Evolutionary conservation across 164 flowering plant species (phyloP), one percentile per base, ranked within the genome.

Genomic region (Aristolochia contorta): DNA sequence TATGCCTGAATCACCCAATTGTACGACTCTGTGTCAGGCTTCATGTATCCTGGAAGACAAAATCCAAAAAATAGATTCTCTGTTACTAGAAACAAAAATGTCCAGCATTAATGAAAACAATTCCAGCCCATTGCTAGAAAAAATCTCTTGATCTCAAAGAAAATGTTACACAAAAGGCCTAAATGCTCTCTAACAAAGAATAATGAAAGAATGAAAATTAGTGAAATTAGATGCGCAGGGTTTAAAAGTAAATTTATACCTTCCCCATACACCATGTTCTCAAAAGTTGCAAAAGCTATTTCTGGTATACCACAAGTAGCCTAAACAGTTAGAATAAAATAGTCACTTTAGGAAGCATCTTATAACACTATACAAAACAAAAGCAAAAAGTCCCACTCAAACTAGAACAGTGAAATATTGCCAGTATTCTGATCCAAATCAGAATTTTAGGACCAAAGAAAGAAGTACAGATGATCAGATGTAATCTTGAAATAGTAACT

Each of bases 1-100:
- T 84, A 90, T 65, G 99, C 99, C 77, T 90, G 97, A 69, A 93
- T 90, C 63, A 93, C 95, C 94, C 92, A 90, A 71, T 93, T 93
- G 74, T 93, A 90, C 61, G 92, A 74, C 79, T 93, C 93, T 23
- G 96, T 80, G 74, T 90, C 87, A 60, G 99, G 99, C 71, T 93
- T 93, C 99, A 93, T 90, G 62, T 47, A 80, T 65, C 72, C 99
- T 93, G 43, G 3, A 3, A 37, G 12, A 37, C 43, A 37, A 37
- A 37, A 37, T 3, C 43, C 43, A 37, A 37, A 37, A 37, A 4
- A 37, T 37, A 10, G 43, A 6, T 6, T 37, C 43, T 7, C 33
- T 3, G 7, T 37, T 37, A 37, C 12, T 10, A 37, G 9, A 37
- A 37, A 37, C 43, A 37, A 6, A 37, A 37, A 3, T 37, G 43